Base-by-base conservation (phyloP, 805 yeast genomes). In the Candida corydali region DNA sequence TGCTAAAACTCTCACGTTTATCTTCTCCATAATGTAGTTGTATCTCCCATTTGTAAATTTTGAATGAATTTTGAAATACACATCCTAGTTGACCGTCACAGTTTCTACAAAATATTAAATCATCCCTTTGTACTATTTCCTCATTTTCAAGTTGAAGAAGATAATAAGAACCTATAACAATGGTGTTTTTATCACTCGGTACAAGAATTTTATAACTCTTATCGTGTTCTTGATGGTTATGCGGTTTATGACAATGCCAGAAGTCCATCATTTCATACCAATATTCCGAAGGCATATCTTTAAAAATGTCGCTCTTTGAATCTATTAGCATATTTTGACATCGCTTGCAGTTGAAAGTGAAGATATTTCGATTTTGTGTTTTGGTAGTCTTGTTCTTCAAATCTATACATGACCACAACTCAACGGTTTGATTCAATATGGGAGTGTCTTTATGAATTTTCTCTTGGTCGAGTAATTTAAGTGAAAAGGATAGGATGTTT, bases 241-340 rank as follows among this genome's bases (percentile, higher is more conserved):
- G 55, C 0, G 94, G 94, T 49, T 82, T 83, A 52, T 91, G 97
- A 54, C 98, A 91, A 55, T 91, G 97, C 98, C 98, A 91, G 46
- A 83, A 84, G 40, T 91, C 98, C 95, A 91, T 83, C 73, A 93
- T 64, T 54, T 91, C 98, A 10, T 82, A 78, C 98, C 98, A 91
- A 33, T 77, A 66, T 51, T 88, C 97, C 1, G 95, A 83, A 0
- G 98, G 98, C 80, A 91, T 75, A 26, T 85, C 85, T 36, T 60
- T 51, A 30, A 78, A 59, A 10, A 52, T 57, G 12, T 67, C 52
- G 0, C 53, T 33, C 0, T 28, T n/a, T 0, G 74, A 63, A 34
- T 58, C 52, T 2, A 70, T 39, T 1, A 71, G 15, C 0, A 16
- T 25, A 0, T n/a, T 1, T 1, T 43, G 40, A 41, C 80, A 75